Evolutionary conservation across 2,329 filamentous ascomycete genomes (phyloP), one percentile per base, ranked within the genome.

Genomic region (Fusarium torulosum): DNA sequence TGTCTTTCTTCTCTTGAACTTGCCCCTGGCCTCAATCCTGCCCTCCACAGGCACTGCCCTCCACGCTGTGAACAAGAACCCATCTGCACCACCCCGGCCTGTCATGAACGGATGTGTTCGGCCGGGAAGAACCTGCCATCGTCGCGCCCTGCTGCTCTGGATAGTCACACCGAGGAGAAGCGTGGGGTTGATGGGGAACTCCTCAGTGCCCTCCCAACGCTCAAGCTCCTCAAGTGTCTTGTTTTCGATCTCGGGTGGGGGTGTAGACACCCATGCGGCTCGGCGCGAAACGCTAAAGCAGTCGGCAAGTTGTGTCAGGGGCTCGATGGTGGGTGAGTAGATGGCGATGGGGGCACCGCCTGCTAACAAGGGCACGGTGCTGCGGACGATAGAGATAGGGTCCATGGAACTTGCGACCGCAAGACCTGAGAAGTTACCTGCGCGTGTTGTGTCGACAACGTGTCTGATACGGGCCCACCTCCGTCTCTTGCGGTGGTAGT

Each of bases 21-120:
- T 91, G 0, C 96, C 96, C 62, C 93, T 88, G 3, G 95, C 95
- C 74, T 93, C 90, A 6, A 97, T 90, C 71, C 86, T 89, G 3
- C 92, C 93, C 72, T 92, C 87, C 0, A 91, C 88, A 0, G 96
- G 96, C 44, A 95, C 81, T 1, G 96, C 93, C 70, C 90, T 87
- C 76, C 91, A 92, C 0, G 86, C 95, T 27, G 93, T 95, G 70
- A 98, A 94, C 5, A 99, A 77, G 77, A 93, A 99, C 0, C 96
- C 96, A 75, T 98, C 95, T 0, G 93, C 89, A 1, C 95, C 95
- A 20, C 96, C 96, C 40, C 87, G 86, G 37, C 89, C 89, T 61
- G 92, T 97, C 96, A 99, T 99, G 55, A 96, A 79, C 8, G 96
- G 96, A 80, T 99, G 96, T 52, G 96, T 98, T 53, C 96, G 84